phyloP scores from a whole-genome alignment of 208 protist species.

The Leishmania amazonensis region DNA sequence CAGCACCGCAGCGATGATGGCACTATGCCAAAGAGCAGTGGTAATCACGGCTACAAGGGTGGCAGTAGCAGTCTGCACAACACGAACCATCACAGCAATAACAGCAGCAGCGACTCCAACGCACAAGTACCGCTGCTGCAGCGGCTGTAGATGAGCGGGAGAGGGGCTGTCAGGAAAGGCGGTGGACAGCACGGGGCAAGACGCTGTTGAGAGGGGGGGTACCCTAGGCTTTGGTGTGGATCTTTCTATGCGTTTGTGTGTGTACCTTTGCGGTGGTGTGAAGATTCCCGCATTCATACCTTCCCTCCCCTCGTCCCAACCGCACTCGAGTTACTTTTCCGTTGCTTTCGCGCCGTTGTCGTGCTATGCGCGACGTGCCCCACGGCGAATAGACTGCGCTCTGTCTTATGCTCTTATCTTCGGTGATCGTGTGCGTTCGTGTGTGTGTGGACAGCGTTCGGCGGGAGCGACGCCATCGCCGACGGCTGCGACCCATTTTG shows the following conservation, averaged over 20 bases:
- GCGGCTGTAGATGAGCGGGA: not conserved
- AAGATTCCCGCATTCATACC: not conserved
- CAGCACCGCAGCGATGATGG: not conserved
- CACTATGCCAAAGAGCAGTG: not conserved
- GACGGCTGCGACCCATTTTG: not conserved
- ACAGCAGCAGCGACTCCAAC: constrained; percentile 15
- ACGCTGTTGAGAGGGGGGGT: not conserved
- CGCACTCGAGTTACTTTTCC: not conserved
- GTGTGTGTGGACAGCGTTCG: not conserved
- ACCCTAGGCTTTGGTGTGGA: not conserved
- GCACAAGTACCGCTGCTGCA: constrained; percentile 2
- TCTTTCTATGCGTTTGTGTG: constrained; percentile 5
- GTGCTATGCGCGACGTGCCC: not conserved
- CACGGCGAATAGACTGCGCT: not conserved
- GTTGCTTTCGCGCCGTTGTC: not conserved
- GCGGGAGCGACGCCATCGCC: not conserved
- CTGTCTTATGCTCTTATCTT: not conserved
- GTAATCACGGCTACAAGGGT: not conserved
- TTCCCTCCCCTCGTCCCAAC: not conserved
- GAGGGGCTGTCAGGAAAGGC: not conserved
- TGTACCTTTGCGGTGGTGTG: not conserved
- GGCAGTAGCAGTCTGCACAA: not conserved
- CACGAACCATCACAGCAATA: constrained; percentile 6
- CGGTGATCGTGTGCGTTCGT: not conserved
- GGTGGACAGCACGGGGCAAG: not conserved